Base-by-base conservation (phyloP, 306 rosid genomes). In the Prosopis cineraria region DNA sequence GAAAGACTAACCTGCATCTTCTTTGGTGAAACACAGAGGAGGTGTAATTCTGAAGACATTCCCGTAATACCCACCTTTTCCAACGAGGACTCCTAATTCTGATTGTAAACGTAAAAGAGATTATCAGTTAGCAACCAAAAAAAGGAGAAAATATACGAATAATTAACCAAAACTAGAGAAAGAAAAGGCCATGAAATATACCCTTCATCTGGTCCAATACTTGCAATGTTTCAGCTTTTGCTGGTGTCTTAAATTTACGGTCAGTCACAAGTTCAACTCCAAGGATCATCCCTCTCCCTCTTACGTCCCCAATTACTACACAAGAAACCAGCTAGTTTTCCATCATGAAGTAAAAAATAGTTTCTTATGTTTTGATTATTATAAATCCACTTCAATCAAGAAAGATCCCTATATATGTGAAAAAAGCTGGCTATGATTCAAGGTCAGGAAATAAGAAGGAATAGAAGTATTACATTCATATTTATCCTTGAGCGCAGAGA, bases 41-140 rank as follows among this genome's bases (percentile, higher is more conserved):
- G 98, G 98, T 55, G 97, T 95, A 45, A 95, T 87, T 84, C 98
- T 83, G 68, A 92, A 95, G 27, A 95, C 98, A 81, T 95, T 95
- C 58, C 97, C 97, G 80, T 90, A 83, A 80, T 67, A 91, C 33
- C 98, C 98, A 39, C 98, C 98, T 74, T 88, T 92, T 44, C 98
- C 98, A 13, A 92, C 36, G 75, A 95, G 69, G 29, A 91, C 97
- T 60, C 98, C 98, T 78, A 90, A 72, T 43, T 95, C 98, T 94
- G 80, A n/a, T 5, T 22, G 41, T 24, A 27, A 62, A 31, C 29
- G 16, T 19, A 68, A 5, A 65, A 74, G 67, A 73, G 11, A 7
- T 60, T 6, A 72, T 70, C 52, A 59, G 72, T 73, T 50, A 59
- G 77, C 68, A 33, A 76, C 65, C 36, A 29, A 10, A 27, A 20